A percentile compares a stretch with the other conserved stretches of the same genome.
These are phyloP conservation scores for Tuber borchii DNA, from an alignment of 495 filamentous ascomycete genomes.

Conservation along the genomic window DNA sequence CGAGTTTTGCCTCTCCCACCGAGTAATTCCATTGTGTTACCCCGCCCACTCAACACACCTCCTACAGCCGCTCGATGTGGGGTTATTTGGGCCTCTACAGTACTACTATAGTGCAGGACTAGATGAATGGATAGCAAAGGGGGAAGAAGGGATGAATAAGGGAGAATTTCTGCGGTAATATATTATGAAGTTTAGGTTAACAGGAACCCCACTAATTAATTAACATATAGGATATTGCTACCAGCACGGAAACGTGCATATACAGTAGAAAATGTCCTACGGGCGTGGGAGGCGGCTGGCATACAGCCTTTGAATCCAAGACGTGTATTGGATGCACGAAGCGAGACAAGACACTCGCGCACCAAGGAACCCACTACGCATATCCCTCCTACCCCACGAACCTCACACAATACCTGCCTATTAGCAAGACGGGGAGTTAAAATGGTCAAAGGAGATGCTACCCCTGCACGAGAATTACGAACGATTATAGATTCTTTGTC, in stretches of 20 bases:
- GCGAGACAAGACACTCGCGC: not conserved
- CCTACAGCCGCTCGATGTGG: conserved; percentile 23
- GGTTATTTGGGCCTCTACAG: conserved; percentile 15
- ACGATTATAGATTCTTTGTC: too few relatives aligned
- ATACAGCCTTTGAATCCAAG: conserved; percentile 15
- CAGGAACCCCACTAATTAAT: not conserved
- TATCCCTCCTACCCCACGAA: not conserved
- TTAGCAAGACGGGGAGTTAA: not conserved
- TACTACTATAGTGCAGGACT: conserved; percentile 13
- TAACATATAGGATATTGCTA: conserved; percentile 5
- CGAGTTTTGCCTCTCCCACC: conserved; percentile 14
- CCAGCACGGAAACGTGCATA: not conserved
- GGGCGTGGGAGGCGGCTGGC: conserved; percentile 4
- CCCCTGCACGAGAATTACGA: conserved; percentile 3
- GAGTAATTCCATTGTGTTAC: conserved; percentile 17
- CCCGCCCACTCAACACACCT: conserved; percentile 25
- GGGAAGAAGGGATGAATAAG: conserved; percentile 17
- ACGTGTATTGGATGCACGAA: not conserved
- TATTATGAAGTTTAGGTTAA: not conserved
- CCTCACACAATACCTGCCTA: not conserved
- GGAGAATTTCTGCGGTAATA: conserved; percentile 3
- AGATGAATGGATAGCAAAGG: conserved; percentile 12
- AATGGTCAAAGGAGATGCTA: not conserved
- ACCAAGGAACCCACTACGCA: not conserved
- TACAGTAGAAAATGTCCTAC: too few relatives aligned